Conservation (phyloP, 305 asterid genomes). For the Stenogyne calaminthoides region DNA sequence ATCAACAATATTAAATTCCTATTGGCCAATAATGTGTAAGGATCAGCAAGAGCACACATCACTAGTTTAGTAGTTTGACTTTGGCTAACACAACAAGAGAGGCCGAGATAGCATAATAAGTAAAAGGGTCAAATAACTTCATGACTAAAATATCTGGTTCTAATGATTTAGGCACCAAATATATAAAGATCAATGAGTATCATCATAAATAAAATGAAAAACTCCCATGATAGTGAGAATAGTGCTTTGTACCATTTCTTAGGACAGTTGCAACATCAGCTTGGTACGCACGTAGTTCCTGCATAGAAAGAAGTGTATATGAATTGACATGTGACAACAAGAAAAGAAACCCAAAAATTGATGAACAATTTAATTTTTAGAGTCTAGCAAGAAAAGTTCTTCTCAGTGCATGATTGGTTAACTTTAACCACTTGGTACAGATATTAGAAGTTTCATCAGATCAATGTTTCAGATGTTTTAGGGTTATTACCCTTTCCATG, state of each 20-base stretch:
- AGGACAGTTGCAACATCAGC: conserved; percentile 97
- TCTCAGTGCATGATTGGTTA: background rate
- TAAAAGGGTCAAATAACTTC: conserved; percentile 1
- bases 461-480: no score
- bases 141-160: background rate
- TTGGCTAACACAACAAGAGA: background rate
- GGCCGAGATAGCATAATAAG: conserved; percentile 1
- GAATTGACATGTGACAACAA: conserved; percentile 12
- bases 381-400: background rate
- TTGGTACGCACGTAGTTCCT: conserved; percentile 98
- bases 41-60: conserved; percentile 11
- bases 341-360: conserved; percentile 2
- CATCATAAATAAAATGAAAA: conserved; percentile 17
- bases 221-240: conserved; percentile 19
- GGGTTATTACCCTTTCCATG: no score
- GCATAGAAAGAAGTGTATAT: conserved; percentile 35
- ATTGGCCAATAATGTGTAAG: background rate
- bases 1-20: background rate
- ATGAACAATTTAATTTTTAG: conserved; percentile 11
- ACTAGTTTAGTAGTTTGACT: conserved; percentile 2
- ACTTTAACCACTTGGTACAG: background rate
- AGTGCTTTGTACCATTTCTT: conserved; percentile 67
- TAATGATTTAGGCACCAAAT: conserved; percentile 15
- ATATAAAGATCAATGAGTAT: conserved; percentile 16
- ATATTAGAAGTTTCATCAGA: background rate